Base-by-base conservation (phyloP, 148 eudicot species). In the Rhododendron williamsianum region DNA sequence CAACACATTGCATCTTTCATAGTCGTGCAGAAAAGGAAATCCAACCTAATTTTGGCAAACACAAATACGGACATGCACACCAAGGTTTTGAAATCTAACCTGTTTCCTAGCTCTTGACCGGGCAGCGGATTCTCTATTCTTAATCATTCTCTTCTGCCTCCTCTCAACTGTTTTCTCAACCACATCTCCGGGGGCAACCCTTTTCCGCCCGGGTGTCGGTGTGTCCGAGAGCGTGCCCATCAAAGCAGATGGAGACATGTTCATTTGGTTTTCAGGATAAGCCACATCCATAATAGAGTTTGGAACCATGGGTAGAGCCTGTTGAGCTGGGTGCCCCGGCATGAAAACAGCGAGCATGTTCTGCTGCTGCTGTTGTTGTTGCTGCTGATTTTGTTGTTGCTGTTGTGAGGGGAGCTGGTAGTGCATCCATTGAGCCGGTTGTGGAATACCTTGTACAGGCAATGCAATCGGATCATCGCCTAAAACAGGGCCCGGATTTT, bases 91-190 rank as follows among this genome's bases (percentile, higher is more conserved):
- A 63, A 76, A 81, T 41, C 81, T 9, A 36, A 97, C 99, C 99
- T 95, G 98, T 86, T 95, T 95, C 87, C 99, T 95, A 9, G 98
- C 98, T 89, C 99, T 94, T 43, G 99, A 97, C 81, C 99, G 90
- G 4, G 99, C 99, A 41, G 99, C 99, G 60, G 99, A 96, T 91
- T 96, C 99, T 83, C 99, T 85, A 78, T 96, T 96, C 90, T 96
- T 95, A 63, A 96, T 96, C 99, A 96, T 96, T 84, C 99, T 92
- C 88, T 96, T 96, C 86, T 96, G 98, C 92, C 98, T 92, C 93
- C 97, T 93, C 89, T 96, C 98, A 69, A 95, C 99, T 12, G 95
- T 94, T 89, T 90, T 96, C 85, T 96, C 97, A 74, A 91, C 93
- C 88, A 93, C 91, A 45, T 90, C 95, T n/a, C 92, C 97, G 0